Base-by-base conservation (phyloP, 2,329 filamentous ascomycete species). In the Pseudogymnoascus sp. region DNA sequence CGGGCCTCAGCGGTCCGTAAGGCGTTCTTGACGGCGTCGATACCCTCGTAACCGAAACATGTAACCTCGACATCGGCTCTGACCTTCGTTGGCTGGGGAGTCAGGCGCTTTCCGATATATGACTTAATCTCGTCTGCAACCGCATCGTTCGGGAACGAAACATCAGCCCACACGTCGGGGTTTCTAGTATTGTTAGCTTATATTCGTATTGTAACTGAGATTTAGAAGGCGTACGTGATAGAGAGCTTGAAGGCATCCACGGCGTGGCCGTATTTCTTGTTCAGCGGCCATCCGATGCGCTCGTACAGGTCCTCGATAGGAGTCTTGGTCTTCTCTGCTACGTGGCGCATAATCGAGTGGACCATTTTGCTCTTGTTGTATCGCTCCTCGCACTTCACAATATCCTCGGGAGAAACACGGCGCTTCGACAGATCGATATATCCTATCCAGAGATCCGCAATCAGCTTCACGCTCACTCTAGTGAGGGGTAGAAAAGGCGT, bases 331-430 rank as follows among this genome's bases (percentile, higher is more conserved):
- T 97, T 97, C 81, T 99, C 92, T 69, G 94, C 93, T 67, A 99
- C 94, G 77, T 99, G 94, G 76, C 93, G 89, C 90, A 99, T 93
- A 78, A 99, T 97, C 62, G 91, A 95, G 79, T 99, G 94, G 42
- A 97, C 94, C 82, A 96, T 95, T 83, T 99, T 99, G 82, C 91
- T 91, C 87, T 99, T 99, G 85, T 99, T 99, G 84, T 97, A 99
- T 71, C 94, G 87, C 81, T 99, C 94, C 76, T 99, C 94, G 76
- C 95, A 99, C 81, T 97, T 97, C 71, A 96, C 83, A 67, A 97
- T 94, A 80, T 99, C 94, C 77, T 99, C 94, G 50, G 94, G 90
- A 47, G 92, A 97, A 65, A 99, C 94, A 80, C 94, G 89, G 75
- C 94, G 92, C 83, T 99, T 99, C 67, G 92, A 96, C 75, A 99